Conservation (phyloP, 2,329 filamentous ascomycete genomes). For the Stemphylium lycopersici region DNA sequence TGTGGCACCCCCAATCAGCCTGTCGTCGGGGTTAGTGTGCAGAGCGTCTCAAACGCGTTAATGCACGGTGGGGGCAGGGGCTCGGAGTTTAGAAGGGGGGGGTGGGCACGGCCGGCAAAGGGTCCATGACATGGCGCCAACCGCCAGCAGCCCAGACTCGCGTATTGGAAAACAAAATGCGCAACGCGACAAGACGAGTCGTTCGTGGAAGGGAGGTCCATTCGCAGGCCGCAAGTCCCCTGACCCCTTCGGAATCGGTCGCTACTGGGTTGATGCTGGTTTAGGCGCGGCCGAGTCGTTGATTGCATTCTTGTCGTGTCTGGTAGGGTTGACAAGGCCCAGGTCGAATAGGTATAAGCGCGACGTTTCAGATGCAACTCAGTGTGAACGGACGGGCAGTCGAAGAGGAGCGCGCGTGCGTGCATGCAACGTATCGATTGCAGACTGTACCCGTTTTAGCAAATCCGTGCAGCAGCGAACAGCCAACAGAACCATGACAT, state of each 20-base stretch:
- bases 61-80: conserved; percentile 10
- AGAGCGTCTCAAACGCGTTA: conserved; percentile 10
- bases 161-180: not conserved
- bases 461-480: conserved; percentile 13
- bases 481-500: conserved; percentile 1
- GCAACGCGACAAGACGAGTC: not conserved
- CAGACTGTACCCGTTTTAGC: conserved; percentile 15
- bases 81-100: not conserved
- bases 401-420: conserved; percentile 15
- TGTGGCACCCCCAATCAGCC: conserved; percentile 1
- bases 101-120: not conserved
- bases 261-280: not conserved
- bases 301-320: no score
- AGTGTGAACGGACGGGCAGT: conserved; percentile 10
- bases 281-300: not conserved
- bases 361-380: conserved; percentile 20
- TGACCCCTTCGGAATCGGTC: not conserved
- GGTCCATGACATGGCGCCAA: conserved; percentile 9
- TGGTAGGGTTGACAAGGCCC: not conserved
- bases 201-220: not conserved
- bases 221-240: no score
- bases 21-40: not conserved
- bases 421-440: conserved; percentile 23
- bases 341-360: conserved; percentile 6
- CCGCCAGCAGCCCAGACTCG: not conserved